Conservation (phyloP, 495 filamentous ascomycete species). For the Mytilinidion resinicola region DNA sequence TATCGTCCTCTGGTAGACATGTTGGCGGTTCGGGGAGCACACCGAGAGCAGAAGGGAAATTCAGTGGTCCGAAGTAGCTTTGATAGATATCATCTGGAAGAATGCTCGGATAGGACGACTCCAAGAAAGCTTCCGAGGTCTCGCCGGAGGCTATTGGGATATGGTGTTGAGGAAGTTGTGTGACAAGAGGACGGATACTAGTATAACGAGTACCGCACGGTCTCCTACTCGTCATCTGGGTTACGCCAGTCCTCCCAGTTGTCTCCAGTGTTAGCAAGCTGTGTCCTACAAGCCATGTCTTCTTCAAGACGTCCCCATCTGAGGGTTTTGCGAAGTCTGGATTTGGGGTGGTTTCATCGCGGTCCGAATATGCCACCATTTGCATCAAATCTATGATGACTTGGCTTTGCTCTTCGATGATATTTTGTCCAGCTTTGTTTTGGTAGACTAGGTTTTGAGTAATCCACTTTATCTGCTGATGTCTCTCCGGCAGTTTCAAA, state of each 20-base stretch:
- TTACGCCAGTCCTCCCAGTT: constrained; percentile 62
- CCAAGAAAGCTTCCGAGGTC: constrained; percentile 38
- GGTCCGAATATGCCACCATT: constrained; percentile 76
- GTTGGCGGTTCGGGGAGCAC: constrained; percentile 38
- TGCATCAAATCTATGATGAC: constrained; percentile 97
- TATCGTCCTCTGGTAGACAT: constrained; percentile 75
- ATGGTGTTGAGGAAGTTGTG: constrained; percentile 62
- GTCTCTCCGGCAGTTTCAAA: constrained; percentile 73
- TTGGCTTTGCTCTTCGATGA: constrained; percentile 84
- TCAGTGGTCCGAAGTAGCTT: constrained; percentile 62
- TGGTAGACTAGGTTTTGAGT: constrained; percentile 73
- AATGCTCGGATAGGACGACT: constrained; percentile 45
- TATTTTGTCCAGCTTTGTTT: constrained; percentile 64
- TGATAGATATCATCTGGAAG: constrained; percentile 81
- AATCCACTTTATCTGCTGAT: constrained; percentile 83
- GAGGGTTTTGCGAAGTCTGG: constrained; percentile 53
- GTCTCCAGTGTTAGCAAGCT: constrained; percentile 85
- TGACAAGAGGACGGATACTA: constrained; percentile 65
- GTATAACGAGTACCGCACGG: constrained; percentile 78
- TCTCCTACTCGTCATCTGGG: constrained; percentile 74
- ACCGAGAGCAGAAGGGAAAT: constrained; percentile 5
- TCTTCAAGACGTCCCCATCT: constrained; percentile 63
- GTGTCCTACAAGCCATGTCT: constrained; percentile 80
- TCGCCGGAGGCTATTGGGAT: constrained; percentile 46
- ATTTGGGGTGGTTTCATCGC: constrained; percentile 63